A percentile compares a stretch with the other conserved stretches of the same genome.
Conservation (phyloP, 108 stramenopile species). For the Cylindrotheca closterium region DNA sequence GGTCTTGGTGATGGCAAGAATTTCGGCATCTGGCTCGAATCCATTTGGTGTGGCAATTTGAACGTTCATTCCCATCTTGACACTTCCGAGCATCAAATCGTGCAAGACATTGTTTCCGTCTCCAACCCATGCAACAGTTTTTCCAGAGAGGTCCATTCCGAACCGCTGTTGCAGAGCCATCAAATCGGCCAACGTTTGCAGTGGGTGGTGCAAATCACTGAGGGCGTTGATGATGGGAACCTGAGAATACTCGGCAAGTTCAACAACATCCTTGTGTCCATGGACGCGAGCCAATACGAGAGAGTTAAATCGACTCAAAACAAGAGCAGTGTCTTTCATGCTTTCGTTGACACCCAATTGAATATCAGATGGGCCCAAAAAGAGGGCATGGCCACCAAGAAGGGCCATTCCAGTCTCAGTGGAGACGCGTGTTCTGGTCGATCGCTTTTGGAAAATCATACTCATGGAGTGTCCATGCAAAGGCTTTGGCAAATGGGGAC, state of each 20-base stretch:
- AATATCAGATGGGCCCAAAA: constrained; percentile 92
- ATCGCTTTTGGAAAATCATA: constrained; percentile 97
- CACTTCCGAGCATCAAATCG: constrained; percentile 91
- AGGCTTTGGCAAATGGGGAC: constrained; percentile 62
- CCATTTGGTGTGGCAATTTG: constrained; percentile 91
- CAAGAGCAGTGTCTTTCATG: constrained; percentile 88
- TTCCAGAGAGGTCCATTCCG: constrained; percentile 68
- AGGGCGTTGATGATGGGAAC: constrained; percentile 98
- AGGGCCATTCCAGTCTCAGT: constrained; percentile 94
- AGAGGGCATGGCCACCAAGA: constrained; percentile 94
- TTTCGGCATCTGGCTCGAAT: constrained; percentile 80
- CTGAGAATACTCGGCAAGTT: constrained; percentile 76
- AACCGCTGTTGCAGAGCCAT: constrained; percentile 95
- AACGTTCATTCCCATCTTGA: constrained; percentile 93
- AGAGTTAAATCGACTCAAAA: constrained; percentile 91
- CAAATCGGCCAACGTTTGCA: constrained; percentile 96
- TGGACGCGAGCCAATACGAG: constrained; percentile 93
- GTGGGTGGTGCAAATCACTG: constrained; percentile 93
- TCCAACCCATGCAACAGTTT: constrained; percentile 97
- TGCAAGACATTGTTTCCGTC: constrained; percentile 98
- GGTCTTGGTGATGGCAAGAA: constrained; percentile 57
- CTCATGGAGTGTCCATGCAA: constrained; percentile 82
- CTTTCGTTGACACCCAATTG: constrained; percentile 96
- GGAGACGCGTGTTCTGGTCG: constrained; percentile 94
- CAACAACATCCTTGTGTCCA: constrained; percentile 79